phyloP scores from a whole-genome alignment of 2,329 filamentous ascomycete species.

The Boeremia lycopersici region DNA sequence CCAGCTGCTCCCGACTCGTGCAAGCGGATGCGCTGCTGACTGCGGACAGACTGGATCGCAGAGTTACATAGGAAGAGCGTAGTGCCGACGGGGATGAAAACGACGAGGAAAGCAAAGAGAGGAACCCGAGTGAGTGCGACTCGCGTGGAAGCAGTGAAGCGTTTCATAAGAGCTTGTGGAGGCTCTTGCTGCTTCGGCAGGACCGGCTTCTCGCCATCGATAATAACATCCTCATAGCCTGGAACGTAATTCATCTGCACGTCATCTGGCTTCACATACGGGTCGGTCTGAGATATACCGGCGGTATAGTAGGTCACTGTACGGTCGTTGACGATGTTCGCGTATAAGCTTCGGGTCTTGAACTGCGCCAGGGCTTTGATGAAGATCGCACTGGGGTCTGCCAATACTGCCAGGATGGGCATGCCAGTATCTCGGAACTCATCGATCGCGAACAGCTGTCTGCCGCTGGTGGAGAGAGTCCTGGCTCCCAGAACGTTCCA shows the following conservation, averaged over 20 bases:
- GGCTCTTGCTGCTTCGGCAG: slow-evolving; percentile 50
- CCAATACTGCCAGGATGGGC: slow-evolving; percentile 79
- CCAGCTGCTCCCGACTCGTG: slow-evolving; percentile 76
- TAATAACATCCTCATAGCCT: slow-evolving; percentile 75
- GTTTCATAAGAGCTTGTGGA: slow-evolving; percentile 43
- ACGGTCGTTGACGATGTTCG: slow-evolving; percentile 86
- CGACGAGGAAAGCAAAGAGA: slow-evolving; percentile 65
- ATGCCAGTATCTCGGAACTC: slow-evolving; percentile 81
- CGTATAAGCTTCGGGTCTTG: slow-evolving; percentile 76
- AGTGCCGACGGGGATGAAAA: slow-evolving; percentile 77
- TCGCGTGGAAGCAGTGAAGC: slow-evolving; percentile 43
- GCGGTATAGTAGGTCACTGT: slow-evolving; percentile 85
- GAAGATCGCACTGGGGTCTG: slow-evolving; percentile 85
- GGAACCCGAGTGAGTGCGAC: slow-evolving; percentile 62
- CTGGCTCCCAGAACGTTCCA: slow-evolving; percentile 83
- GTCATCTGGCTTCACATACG: slow-evolving; percentile 70
- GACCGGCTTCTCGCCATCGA: slow-evolving; percentile 71
- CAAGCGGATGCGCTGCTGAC: slow-evolving; percentile 73
- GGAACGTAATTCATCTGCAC: slow-evolving; percentile 75
- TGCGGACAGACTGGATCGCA: slow-evolving; percentile 75
- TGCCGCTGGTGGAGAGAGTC: slow-evolving; percentile 80
- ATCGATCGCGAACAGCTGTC: slow-evolving; percentile 88
- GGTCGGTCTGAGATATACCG: slow-evolving; percentile 76
- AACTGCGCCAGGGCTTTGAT: slow-evolving; percentile 79
- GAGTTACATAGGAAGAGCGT: slow-evolving; percentile 77